A percentile compares a stretch with the other conserved stretches of the same genome.
phyloP scores from a whole-genome alignment of 176 grass and related monocot species.

The Calamus simplicifolius region DNA sequence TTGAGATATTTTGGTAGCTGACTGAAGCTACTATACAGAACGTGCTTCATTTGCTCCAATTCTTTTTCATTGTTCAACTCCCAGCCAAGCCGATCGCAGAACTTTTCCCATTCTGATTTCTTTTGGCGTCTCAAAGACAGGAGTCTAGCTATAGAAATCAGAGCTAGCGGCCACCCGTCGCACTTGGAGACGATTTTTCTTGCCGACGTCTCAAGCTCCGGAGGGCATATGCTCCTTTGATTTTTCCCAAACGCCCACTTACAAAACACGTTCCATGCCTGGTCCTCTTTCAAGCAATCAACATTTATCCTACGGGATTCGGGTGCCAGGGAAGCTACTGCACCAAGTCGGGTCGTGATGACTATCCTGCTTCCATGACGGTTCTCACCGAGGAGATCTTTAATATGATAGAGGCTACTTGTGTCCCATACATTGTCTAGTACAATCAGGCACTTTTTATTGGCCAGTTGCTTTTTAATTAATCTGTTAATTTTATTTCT shows the following conservation, averaged over 20 bases:
- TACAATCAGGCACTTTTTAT: conserved; percentile 29
- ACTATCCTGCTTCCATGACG: conserved; percentile 9
- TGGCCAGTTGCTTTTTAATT: not conserved
- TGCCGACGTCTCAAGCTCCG: conserved; percentile 10
- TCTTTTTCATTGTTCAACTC: conserved; percentile 30
- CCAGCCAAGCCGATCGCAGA: conserved; percentile 29
- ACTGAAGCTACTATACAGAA: conserved; percentile 45
- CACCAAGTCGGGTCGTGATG: conserved; percentile 15
- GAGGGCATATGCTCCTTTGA: conserved; percentile 14
- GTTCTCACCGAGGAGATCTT: conserved; percentile 12
- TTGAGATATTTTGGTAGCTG: conserved; percentile 38
- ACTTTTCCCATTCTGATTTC: conserved; percentile 16
- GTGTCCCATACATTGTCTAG: conserved; percentile 36
- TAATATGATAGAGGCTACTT: not conserved
- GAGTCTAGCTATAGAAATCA: conserved; percentile 33
- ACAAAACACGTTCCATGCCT: conserved; percentile 36
- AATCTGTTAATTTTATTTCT: no score
- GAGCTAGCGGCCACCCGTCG: conserved; percentile 40
- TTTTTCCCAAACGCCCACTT: conserved; percentile 23
- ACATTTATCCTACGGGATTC: conserved; percentile 18
- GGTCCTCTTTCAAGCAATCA: not conserved
- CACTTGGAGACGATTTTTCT: conserved; percentile 27
- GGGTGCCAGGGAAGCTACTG: conserved; percentile 29
- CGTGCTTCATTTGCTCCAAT: conserved; percentile 22
- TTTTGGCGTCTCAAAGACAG: not conserved